Base-by-base conservation (phyloP, 2,329 filamentous ascomycete genomes). In the Helminthosporium solani region DNA sequence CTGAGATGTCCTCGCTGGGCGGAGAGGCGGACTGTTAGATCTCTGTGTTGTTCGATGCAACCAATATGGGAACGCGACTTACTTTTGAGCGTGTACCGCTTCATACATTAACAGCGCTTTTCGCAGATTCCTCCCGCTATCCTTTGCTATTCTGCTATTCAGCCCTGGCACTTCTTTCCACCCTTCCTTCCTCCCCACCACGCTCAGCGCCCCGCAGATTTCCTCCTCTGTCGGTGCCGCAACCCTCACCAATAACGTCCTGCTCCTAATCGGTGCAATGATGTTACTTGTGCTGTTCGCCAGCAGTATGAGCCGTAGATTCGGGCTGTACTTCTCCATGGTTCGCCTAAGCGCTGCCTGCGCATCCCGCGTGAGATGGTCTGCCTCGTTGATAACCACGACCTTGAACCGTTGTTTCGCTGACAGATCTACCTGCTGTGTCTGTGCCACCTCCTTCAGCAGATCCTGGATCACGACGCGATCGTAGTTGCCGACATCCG, bases 291-390 rank as follows among this genome's bases (percentile, higher is more conserved):
- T 99, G 57, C 88, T 95, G 69, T 97, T 97, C 39, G 94, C 94
- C 49, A 99, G 75, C 49, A 99, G 75, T 39, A 99, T 97, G 58
- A 99, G 73, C 18, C 94, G 82, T 65, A 99, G 65, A 69, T 99
- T 99, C 12, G 92, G 91, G 63, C 88, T 95, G 78, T 99, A 99
- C 73, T 99, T 99, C 75, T 99, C 94, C 94, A 99, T 99, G 0
- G 94, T 99, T 53, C 94, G 80, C 70, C 94, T 83, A 64, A 99
- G 75, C 25, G 95, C 95, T 0, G 95, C 94, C 73, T 99, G 94
- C 3, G 94, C 94, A 77, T 99, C 94, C 53, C 94, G 79, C 3
- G 87, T 94, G 54, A 99, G 79, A 65, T 96, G 88, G 67, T 99
- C 95, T 7, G 94, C 94, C 76, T 99, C 94, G 63, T 99, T 99